Evolutionary conservation across 2,329 filamentous ascomycete genomes (phyloP).

Genomic region (Aspergillus amoenus): DNA sequence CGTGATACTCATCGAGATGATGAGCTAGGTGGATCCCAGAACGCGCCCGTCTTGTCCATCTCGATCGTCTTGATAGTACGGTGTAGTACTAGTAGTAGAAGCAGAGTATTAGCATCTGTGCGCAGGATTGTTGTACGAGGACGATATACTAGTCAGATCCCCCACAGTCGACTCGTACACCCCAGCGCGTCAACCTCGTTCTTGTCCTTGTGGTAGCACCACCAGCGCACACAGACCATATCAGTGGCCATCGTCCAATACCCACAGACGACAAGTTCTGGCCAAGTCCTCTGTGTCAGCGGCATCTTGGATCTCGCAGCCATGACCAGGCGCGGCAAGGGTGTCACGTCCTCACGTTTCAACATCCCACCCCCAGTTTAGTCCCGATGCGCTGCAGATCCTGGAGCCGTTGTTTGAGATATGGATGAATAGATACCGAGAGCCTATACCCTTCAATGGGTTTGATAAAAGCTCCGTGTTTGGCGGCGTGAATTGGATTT

Average conservation of each 20-base stretch:
- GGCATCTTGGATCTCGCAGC: neutral
- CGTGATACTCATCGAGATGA: neutral
- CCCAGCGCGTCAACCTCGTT: neutral
- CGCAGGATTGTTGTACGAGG: neutral
- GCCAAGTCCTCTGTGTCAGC: neutral
- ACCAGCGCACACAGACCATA: no score
- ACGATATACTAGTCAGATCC: neutral
- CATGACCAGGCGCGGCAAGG: neutral
- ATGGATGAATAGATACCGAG: neutral
- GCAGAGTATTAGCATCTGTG: neutral
- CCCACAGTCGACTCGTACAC: neutral
- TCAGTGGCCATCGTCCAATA: no score
- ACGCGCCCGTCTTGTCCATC: neutral
- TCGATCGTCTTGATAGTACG: neutral
- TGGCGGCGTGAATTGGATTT: neutral
- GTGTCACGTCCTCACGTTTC: neutral
- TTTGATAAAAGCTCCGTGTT: neutral
- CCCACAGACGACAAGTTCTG: no score
- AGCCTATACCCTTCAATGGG: neutral
- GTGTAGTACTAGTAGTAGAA: no score
- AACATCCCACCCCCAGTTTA: neutral
- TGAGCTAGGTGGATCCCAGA: constrained; percentile 1
- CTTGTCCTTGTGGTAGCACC: neutral
- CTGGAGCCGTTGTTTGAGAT: constrained; percentile 7
- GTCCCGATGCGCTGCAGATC: constrained; percentile 10